Percentiles rank a stretch among this genome's conserved stretches.
phyloP scores from a whole-genome alignment of 1,139 yeast species.

The Kodamaea plutei region DNA sequence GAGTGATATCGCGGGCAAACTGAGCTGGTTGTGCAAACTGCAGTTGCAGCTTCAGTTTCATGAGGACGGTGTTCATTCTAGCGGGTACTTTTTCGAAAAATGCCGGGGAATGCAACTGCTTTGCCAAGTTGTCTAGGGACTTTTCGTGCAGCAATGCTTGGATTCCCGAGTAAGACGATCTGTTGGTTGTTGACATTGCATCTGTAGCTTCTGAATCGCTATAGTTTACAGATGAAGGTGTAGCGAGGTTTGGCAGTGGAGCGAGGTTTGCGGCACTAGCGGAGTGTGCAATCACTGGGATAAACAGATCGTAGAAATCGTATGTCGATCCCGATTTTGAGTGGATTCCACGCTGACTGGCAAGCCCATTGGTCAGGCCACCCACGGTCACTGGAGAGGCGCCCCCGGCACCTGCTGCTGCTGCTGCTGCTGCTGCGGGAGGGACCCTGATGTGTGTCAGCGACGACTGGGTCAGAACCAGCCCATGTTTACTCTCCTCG shows the following conservation, averaged over 20 bases:
- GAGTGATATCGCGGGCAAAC: too few relatives aligned
- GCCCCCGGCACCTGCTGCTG: background rate
- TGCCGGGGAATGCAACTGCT: slow-evolving; percentile 34
- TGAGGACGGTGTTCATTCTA: slow-evolving; percentile 22
- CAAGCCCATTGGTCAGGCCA: background rate
- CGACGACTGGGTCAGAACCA: slow-evolving; percentile 10
- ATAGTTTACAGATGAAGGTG: slow-evolving; percentile 1
- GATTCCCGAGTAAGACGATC: slow-evolving; percentile 5
- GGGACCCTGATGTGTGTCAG: slow-evolving; percentile 6
- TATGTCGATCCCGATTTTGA: slow-evolving; percentile 22
- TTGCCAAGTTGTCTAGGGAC: slow-evolving; percentile 39
- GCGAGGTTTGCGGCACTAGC: slow-evolving; percentile 1
- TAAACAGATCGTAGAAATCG: slow-evolving; percentile 42
- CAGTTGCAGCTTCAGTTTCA: too few relatives aligned
- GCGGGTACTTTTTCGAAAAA: slow-evolving; percentile 40
- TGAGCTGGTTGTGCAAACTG: too few relatives aligned
- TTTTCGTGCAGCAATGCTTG: slow-evolving; percentile 9
- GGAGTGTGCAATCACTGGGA: slow-evolving; percentile 28
- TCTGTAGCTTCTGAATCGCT: slow-evolving; percentile 5
- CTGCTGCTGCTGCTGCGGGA: background rate
- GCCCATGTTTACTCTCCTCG: background rate
- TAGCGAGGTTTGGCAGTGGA: too few relatives aligned
- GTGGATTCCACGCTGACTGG: background rate
- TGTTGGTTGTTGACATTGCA: slow-evolving; percentile 5
- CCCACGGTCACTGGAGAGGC: background rate